These are phyloP conservation scores for Alternaria longipes DNA, from an alignment of 2,329 filamentous ascomycete genomes.

Conservation along the genomic window DNA sequence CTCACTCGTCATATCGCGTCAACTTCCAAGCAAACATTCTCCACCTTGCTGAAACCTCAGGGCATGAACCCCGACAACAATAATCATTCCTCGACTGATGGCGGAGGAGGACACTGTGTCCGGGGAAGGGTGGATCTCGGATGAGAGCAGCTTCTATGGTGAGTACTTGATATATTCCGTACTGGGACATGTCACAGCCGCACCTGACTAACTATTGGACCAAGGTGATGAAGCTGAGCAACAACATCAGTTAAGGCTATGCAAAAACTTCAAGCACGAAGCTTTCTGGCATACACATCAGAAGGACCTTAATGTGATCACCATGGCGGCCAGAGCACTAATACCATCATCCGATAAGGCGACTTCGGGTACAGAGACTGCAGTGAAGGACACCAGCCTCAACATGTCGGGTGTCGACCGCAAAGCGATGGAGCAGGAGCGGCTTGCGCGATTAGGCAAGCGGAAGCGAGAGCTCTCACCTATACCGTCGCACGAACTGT, in stretches of 20 bases:
- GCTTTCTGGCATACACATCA: constrained; percentile 32
- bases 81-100: constrained; percentile 22
- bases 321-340: constrained; percentile 17
- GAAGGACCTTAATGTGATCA: constrained; percentile 37
- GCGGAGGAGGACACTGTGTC: constrained; percentile 38
- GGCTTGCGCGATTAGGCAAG: constrained; percentile 19
- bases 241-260: constrained; percentile 29
- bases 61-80: constrained; percentile 16
- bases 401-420: constrained; percentile 14
- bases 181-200: neutral
- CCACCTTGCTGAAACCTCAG: constrained; percentile 2
- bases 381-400: constrained; percentile 10
- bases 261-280: constrained; percentile 24
- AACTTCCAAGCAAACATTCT: constrained; percentile 7
- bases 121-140: constrained; percentile 49
- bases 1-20: constrained; percentile 20
- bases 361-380: constrained; percentile 2
- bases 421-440: constrained; percentile 27
- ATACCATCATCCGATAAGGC: neutral
- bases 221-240: constrained; percentile 44
- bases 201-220: constrained; percentile 15
- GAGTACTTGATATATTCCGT: constrained; percentile 17
- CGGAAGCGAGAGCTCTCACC: constrained; percentile 22
- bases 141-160: constrained; percentile 59
- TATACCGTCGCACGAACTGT: constrained; percentile 20